A percentile compares a stretch with the other conserved stretches of the same genome.
phyloP scores from a whole-genome alignment of 352 stramenopile species.

The Phytophthora sansomeana region DNA sequence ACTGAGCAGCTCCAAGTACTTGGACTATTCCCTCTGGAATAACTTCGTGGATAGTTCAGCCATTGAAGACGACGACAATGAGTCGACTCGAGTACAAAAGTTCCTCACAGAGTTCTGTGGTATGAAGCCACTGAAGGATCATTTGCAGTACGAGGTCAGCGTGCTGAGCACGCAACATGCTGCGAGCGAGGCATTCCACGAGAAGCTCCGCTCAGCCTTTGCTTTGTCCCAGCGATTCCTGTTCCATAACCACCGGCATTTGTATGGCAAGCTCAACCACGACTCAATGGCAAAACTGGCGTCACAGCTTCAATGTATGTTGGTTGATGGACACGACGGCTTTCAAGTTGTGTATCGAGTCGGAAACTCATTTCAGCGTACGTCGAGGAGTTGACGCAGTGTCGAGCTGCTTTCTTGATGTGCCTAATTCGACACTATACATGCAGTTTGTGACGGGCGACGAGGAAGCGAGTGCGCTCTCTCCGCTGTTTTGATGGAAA shows the following conservation, averaged over 20 bases:
- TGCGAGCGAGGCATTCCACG: constrained; percentile 39
- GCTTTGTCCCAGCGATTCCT: constrained; percentile 63
- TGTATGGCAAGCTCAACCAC: constrained; percentile 57
- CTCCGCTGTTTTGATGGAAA: constrained; percentile 63
- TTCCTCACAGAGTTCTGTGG: constrained; percentile 61
- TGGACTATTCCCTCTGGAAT: constrained; percentile 60
- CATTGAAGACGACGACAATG: constrained; percentile 10
- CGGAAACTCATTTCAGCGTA: constrained; percentile 44
- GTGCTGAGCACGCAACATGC: constrained; percentile 43
- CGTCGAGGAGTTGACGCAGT: constrained; percentile 29
- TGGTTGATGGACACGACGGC: constrained; percentile 50
- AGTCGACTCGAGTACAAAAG: constrained; percentile 22
- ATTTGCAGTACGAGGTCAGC: constrained; percentile 63
- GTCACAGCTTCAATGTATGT: constrained; percentile 40
- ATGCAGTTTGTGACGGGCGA: constrained; percentile 37
- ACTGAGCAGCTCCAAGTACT: constrained; percentile 46
- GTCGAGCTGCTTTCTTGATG: constrained; percentile 60
- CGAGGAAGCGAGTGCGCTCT: constrained; percentile 49
- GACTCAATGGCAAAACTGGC: constrained; percentile 37
- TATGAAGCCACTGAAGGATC: constrained; percentile 57
- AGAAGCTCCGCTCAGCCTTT: constrained; percentile 39
- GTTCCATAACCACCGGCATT: constrained; percentile 47
- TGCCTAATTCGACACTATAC: constrained; percentile 42
- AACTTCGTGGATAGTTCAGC: constrained; percentile 43
- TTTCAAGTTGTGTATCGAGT: constrained; percentile 70